These are phyloP conservation scores for Biancaea sappan DNA, from an alignment of 306 rosid species.

Conservation along the genomic window DNA sequence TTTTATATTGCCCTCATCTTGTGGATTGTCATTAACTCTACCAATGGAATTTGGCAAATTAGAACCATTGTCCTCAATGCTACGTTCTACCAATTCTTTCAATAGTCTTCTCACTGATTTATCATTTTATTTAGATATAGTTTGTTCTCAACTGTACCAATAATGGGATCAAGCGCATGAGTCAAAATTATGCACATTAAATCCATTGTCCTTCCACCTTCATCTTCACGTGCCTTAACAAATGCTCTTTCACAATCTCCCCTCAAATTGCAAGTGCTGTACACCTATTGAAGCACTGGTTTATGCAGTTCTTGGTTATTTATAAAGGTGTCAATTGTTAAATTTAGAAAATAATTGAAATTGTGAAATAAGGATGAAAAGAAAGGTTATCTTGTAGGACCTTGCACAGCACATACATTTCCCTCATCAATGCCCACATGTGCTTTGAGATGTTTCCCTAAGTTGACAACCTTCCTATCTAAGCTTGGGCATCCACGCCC, in stretches of 20 bases:
- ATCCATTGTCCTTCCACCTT: slow-evolving; percentile 78
- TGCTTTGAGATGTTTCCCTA: slow-evolving; percentile 87
- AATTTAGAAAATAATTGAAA: background rate
- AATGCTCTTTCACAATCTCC: slow-evolving; percentile 83
- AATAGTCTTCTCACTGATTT: slow-evolving; percentile 67
- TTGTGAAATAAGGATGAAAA: background rate
- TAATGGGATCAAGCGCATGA: slow-evolving; percentile 67
- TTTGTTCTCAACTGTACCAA: slow-evolving; percentile 59
- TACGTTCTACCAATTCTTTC: slow-evolving; percentile 56
- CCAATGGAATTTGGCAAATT: slow-evolving; percentile 30
- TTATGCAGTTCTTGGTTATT: slow-evolving; percentile 33
- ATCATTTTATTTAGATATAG: slow-evolving; percentile 54
- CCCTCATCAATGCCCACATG: slow-evolving; percentile 75
- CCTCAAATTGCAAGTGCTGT: slow-evolving; percentile 78
- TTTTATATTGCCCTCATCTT: slow-evolving; percentile 35
- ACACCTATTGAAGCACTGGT: slow-evolving; percentile 54
- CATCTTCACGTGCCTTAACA: slow-evolving; percentile 69
- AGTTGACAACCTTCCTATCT: slow-evolving; percentile 78
- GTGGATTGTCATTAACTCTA: slow-evolving; percentile 34
- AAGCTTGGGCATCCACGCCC: slow-evolving; percentile 79
- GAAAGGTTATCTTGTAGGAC: slow-evolving; percentile 23
- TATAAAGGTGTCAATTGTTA: background rate
- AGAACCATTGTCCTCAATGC: slow-evolving; percentile 41
- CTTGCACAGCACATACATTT: slow-evolving; percentile 55
- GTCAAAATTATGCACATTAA: slow-evolving; percentile 77